Conservation (phyloP, 2,329 filamentous ascomycete species). For the Cladobotryum mycophilum region DNA sequence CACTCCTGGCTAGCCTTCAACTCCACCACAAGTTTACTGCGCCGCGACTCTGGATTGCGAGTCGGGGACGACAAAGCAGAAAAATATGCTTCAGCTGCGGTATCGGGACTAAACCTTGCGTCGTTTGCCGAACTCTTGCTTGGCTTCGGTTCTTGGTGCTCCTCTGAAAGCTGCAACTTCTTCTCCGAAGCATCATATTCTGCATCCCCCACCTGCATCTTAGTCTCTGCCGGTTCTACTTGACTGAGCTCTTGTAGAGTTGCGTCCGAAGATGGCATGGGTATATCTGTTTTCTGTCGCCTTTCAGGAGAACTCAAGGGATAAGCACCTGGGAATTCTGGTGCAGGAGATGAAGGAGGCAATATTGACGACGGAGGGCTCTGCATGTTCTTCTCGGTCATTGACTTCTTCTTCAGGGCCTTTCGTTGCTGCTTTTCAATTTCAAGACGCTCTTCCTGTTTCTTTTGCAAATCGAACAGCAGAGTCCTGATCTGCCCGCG, state of each 20-base stretch:
- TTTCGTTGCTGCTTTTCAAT: constrained; percentile 27
- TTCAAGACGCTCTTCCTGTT: constrained; percentile 44
- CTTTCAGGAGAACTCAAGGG: constrained; percentile 4
- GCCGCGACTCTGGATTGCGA: background rate
- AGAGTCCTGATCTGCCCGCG: constrained; percentile 60
- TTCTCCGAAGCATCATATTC: background rate
- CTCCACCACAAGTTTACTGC: constrained; percentile 7
- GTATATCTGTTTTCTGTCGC: background rate
- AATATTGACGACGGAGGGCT: constrained; percentile 2
- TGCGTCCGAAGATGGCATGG: background rate
- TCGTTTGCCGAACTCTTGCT: background rate
- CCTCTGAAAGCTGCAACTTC: background rate
- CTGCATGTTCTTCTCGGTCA: constrained; percentile 3
- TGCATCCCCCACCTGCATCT: background rate
- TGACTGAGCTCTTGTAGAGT: too few species aligned
- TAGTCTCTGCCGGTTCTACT: background rate
- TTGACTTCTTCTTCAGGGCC: constrained; percentile 16
- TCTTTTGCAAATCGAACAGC: constrained; percentile 55
- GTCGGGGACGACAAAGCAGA: background rate
- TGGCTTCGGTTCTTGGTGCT: background rate
- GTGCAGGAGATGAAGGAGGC: constrained; percentile 1
- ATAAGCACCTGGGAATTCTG: constrained; percentile 9
- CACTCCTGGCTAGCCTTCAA: background rate
- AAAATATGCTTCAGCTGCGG: background rate
- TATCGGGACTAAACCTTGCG: background rate